Evolutionary conservation across 2,329 filamentous ascomycete species (phyloP).

Genomic region (Sphaerulina musiva): DNA sequence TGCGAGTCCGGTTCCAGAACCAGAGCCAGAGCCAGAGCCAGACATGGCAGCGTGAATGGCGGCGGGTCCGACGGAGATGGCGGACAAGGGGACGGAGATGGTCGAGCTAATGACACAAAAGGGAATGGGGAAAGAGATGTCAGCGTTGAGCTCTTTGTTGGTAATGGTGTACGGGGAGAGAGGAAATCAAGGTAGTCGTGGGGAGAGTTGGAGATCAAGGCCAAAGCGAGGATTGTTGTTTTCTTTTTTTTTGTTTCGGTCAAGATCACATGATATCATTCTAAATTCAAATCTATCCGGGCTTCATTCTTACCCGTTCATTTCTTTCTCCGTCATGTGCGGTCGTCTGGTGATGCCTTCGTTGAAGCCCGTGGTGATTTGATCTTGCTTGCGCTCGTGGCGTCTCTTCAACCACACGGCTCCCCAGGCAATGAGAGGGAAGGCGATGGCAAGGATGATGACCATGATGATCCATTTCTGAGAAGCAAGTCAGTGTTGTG

Average conservation of each 20-base stretch:
- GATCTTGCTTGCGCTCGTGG: conserved; percentile 63
- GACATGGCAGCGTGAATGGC: too few relatives aligned
- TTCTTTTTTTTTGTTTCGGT: neutral
- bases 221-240: too few relatives aligned
- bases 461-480: conserved; percentile 73
- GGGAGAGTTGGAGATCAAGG: too few relatives aligned
- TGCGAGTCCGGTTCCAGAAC: neutral
- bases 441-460: conserved; percentile 63
- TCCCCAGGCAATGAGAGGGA: conserved; percentile 59
- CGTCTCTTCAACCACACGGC: conserved; percentile 67
- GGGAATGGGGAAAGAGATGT: neutral
- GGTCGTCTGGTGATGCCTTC: conserved; percentile 33
- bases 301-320: conserved; percentile 7
- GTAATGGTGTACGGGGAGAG: neutral
- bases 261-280: neutral
- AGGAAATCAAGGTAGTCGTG: too few relatives aligned
- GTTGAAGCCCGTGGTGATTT: conserved; percentile 31
- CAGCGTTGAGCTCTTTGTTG: neutral
- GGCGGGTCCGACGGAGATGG: too few relatives aligned
- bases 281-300: neutral
- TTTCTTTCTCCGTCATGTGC: conserved; percentile 16
- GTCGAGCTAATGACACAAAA: neutral
- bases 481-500: conserved; percentile 9
- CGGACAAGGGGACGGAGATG: neutral
- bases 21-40: too few relatives aligned